Base-by-base conservation (phyloP, 2,329 filamentous ascomycete genomes). In the Xylaria sp. region DNA sequence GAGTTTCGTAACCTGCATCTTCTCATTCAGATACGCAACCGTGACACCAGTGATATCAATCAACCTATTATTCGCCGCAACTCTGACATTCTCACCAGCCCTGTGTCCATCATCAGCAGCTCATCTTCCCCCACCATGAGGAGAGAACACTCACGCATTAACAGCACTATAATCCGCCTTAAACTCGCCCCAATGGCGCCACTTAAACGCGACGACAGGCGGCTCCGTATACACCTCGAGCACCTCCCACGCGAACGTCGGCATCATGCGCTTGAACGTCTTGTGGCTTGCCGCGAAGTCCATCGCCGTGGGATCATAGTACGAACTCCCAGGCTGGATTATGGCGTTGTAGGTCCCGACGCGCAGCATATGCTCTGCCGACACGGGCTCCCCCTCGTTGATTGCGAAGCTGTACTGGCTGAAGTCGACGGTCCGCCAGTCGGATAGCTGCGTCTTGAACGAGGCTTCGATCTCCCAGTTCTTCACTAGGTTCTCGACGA, bases 381-480 rank as follows among this genome's bases (percentile, higher is more conserved):
- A 80, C 73, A 88, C 83, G 0, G 86, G 82, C 9, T 84, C 81
- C 0, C 84, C 85, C 36, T 89, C 88, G 72, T 91, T 91, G 78
- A 91, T 85, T 30, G 87, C 84, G 74, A 91, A 91, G 2, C 81
- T 84, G 81, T 91, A 91, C 34, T 84, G 85, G 7, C 80, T 75
- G 4, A 80, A 82, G 76, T 91, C 87, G 72, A 91, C 84, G 2
- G 90, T 91, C 53, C 89, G 84, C 89, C 89, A 91, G 78, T 91
- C 87, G 3, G 79, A 73, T 10, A 91, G 81, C 18, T 82, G 74
- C 8, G 84, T 84, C 79, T 91, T 91, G 84, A 90, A 91, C 36
- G 87, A 90, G 0, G 90, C 90, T 77, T 91, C 89, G 60, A 91
- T 86, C 77, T 91, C 89, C 90, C 89, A 91, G 77, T 91, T 91